Evolutionary conservation across 1,284 basidiomycete genomes (phyloP).

Genomic region (Fomes fomentarius): DNA sequence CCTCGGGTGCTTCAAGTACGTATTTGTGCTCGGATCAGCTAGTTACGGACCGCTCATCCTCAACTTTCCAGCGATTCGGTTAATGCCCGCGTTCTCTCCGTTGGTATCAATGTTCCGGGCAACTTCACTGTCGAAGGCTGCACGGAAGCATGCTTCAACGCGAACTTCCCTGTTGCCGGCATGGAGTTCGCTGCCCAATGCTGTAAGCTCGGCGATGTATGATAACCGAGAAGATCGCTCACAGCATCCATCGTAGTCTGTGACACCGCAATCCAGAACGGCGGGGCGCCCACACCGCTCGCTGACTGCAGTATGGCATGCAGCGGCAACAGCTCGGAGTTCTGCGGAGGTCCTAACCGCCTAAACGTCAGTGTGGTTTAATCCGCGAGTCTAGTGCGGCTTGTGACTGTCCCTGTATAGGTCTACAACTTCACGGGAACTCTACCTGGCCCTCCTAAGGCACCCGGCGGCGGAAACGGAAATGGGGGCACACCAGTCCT

Average conservation of each 20-base stretch:
- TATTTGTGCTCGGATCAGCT: conserved; percentile 4
- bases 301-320: conserved; percentile 68
- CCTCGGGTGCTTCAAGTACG: conserved; percentile 67
- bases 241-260: conserved; percentile 47
- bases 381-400: neutral
- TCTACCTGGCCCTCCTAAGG: conserved; percentile 44
- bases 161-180: conserved; percentile 61
- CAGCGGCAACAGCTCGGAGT: conserved; percentile 57
- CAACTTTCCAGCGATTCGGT: conserved; percentile 47
- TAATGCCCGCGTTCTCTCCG: conserved; percentile 50
- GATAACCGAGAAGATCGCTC: neutral
- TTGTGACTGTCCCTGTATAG: conserved; percentile 18
- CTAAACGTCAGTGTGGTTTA: conserved; percentile 32
- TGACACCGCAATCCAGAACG: conserved; percentile 48
- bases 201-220: conserved; percentile 40
- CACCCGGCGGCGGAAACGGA: conserved; percentile 43
- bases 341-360: conserved; percentile 65
- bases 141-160: conserved; percentile 61
- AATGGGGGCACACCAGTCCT: conserved; percentile 35
- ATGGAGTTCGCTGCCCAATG: conserved; percentile 51
- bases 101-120: conserved; percentile 43
- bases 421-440: conserved; percentile 70
- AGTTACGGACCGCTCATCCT: neutral
- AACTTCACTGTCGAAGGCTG: conserved; percentile 62
- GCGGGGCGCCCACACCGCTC: conserved; percentile 47